Evolutionary conservation across 192 early-diverging fungal genomes (phyloP).

Genomic region (Coemansia sp.): DNA sequence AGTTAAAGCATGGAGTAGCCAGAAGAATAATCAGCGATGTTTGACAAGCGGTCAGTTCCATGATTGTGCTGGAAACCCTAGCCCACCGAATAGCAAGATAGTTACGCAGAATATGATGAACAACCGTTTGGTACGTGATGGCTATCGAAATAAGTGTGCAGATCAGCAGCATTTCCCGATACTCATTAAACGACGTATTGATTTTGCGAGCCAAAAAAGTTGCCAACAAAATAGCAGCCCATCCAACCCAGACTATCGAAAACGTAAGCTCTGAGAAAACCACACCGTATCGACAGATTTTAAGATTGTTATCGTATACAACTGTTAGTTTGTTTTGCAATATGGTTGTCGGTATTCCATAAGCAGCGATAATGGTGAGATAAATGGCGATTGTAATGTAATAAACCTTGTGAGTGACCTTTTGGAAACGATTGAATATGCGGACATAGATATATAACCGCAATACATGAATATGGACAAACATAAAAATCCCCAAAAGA

Average conservation of each 20-base stretch:
- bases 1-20: conserved; percentile 32
- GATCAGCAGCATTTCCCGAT: conserved; percentile 43
- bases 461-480: conserved; percentile 27
- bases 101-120: conserved; percentile 26
- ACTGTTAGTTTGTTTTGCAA: conserved; percentile 22
- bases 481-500: conserved; percentile 33
- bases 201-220: conserved; percentile 40
- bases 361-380: conserved; percentile 6
- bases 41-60: conserved; percentile 29
- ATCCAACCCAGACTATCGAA: conserved; percentile 40
- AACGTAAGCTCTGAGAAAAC: conserved; percentile 37
- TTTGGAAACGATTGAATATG: conserved; percentile 22
- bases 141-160: conserved; percentile 16
- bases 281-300: conserved; percentile 23
- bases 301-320: background rate
- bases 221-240: conserved; percentile 9
- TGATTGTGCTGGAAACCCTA: conserved; percentile 18
- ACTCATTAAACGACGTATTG: conserved; percentile 52
- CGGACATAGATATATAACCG: conserved; percentile 45
- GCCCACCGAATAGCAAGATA: conserved; percentile 34
- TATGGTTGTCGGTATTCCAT: conserved; percentile 29
- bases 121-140: conserved; percentile 28
- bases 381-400: background rate
- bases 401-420: conserved; percentile 19
- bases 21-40: conserved; percentile 29